Base-by-base conservation (phyloP, 148 eudicot genomes). In the Silene latifolia region DNA sequence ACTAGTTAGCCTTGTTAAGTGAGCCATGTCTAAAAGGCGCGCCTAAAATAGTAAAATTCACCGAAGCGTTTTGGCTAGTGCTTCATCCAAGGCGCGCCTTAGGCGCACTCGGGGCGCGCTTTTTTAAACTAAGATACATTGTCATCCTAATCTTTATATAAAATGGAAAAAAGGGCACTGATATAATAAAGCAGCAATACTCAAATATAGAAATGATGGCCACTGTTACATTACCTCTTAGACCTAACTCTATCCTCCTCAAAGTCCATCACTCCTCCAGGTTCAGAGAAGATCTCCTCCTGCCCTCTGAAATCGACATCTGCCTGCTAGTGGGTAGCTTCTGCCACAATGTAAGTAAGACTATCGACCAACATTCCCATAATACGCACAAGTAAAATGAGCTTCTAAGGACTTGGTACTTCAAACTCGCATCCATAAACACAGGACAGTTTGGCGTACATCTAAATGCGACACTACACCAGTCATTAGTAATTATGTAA, bases 321-420 rank as follows among this genome's bases (percentile, higher is more conserved):
- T 76, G 91, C 98, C 97, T 91, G 97, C 97, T 92, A 90, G 93
- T 84, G 81, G 83, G 89, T 79, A 91, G 83, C 94, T 91, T 93
- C 94, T 93, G 98, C 98, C 97, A 91, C 88, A 86, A 79, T 69
- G 98, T 94, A 90, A 94, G 98, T 91, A 91, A 93, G 93, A 87
- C 91, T 86, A 87, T 90, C 90, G 95, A 94, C 93, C 77, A 86
- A 90, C 78, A 89, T 86, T 77, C 75, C 87, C 83, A 81, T 76
- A 72, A 66, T 70, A 77, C 70, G 8, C 23, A 76, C 63, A 77
- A 69, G 42, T 54, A 63, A 63, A 56, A 70, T 57, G 24, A 2
- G 14, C 61, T 56, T 18, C 72, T 27, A 69, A 70, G 11, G 72
- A 39, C 48, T 71, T 19, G 2, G 6, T 46, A 18, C 42, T 46